Evolutionary conservation across 2,329 filamentous ascomycete species (phyloP), one percentile per base, ranked within the genome.

Genomic region (Berkeleyomyces rouxiae): DNA sequence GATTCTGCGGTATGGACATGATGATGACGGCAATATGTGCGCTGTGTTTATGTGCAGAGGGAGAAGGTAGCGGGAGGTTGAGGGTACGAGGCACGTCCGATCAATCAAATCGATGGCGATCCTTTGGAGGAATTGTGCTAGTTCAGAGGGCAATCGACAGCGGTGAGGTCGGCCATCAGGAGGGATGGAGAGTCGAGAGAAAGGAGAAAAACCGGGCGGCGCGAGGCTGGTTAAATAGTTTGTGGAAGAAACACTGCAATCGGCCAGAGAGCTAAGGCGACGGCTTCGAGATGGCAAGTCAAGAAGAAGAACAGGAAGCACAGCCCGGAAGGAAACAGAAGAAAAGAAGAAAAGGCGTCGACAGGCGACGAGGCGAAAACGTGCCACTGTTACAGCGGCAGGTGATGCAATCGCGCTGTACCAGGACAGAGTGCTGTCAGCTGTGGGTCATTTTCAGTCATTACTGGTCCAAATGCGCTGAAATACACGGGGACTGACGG

Each of bases 1-100:
- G 16, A 31, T 49, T 53, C 33, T 43, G 16, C 33, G 60, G 60
- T 46, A 60, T 42, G 39, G 64, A 43, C 64, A 63, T 63, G 37
- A 31, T 13, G 59, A 42, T 9, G 6, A 4, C 7, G 9, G 2
- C 9, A 13, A 2, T 47, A 16, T 39, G 33, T 39, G 51, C 23
- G 23, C 23, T 13, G 11, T 55, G 11, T 1, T 6, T 55, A 36
- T 5, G 49, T 53, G 51, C 39, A 55, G 7, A 55, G 16, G 6
- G 31, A 55, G 51, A 39, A 16, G 33, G 51, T 36, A 31, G 39
- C 16, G 33, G 11, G 33, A 16, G 51, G n/a, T 53, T 37, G 51
- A 10, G 2, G 51, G 36, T 55, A 39, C 11, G 51, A 39, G 51
- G 51, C 36, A 55, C 33, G 16, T 39, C 36, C 13, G 51, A 55